phyloP scores from a whole-genome alignment of 257 asterid species.

The Echium plantagineum region DNA sequence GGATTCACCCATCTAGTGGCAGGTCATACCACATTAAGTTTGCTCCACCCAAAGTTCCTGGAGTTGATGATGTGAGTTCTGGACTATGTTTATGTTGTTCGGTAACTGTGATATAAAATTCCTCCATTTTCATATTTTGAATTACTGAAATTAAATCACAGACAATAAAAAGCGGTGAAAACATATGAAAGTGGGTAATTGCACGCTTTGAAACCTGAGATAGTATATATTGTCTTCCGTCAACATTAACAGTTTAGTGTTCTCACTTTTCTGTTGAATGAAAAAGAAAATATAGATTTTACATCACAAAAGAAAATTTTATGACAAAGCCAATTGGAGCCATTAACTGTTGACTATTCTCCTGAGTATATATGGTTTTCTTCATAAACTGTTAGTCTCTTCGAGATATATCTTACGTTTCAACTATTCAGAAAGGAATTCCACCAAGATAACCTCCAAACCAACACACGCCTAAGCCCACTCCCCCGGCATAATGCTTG shows the following conservation, averaged over 20 bases:
- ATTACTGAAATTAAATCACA: background rate
- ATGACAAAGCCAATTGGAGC: no score
- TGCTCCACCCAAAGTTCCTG: conserved; percentile 73
- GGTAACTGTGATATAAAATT: background rate
- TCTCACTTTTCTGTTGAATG: no score
- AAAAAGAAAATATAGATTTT: no score
- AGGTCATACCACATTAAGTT: conserved; percentile 75
- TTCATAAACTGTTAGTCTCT: background rate
- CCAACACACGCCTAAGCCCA: no score
- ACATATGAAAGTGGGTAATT: background rate
- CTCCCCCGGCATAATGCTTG: background rate
- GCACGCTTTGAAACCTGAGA: background rate
- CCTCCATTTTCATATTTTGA: background rate
- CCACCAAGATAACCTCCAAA: no score
- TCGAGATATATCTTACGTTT: background rate
- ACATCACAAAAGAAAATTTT: no score
- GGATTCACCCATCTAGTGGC: conserved; percentile 98
- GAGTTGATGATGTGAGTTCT: conserved; percentile 67
- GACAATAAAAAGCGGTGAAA: background rate
- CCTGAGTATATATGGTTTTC: background rate
- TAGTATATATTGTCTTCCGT: background rate
- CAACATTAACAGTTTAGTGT: background rate
- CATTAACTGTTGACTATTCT: background rate
- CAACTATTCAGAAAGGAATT: no score
- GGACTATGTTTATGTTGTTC: background rate